Conservation (phyloP, 129 eudicot genomes). For the Ambrosia artemisiifolia region DNA sequence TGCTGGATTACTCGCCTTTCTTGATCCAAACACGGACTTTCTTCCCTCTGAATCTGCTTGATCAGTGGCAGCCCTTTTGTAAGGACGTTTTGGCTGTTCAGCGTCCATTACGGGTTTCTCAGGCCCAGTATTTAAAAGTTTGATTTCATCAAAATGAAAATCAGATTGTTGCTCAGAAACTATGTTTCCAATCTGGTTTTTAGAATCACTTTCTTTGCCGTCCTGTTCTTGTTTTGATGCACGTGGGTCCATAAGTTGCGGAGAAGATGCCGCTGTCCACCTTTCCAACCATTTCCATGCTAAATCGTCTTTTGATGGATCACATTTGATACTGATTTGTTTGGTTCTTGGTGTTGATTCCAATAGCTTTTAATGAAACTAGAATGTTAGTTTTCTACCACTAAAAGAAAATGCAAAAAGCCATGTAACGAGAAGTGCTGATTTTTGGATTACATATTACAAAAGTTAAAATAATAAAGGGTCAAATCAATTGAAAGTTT, state of each 20-base stretch:
- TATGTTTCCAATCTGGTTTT: slow-evolving; percentile 19
- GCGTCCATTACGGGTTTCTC: slow-evolving; percentile 29
- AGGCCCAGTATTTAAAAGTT: background rate
- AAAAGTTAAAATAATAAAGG: background rate
- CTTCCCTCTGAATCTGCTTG: slow-evolving; percentile 60
- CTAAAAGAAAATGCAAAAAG: background rate
- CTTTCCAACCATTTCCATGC: slow-evolving; percentile 92
- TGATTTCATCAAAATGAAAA: background rate
- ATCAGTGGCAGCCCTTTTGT: slow-evolving; percentile 44
- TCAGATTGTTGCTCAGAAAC: slow-evolving; percentile 7
- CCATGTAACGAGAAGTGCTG: too few species aligned
- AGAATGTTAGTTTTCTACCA: background rate
- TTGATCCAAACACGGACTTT: slow-evolving; percentile 49
- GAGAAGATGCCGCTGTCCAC: slow-evolving; percentile 67
- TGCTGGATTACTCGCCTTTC: slow-evolving; percentile 70
- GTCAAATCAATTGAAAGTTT: background rate
- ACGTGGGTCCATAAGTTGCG: slow-evolving; percentile 26
- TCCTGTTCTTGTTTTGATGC: slow-evolving; percentile 29
- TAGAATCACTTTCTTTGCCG: slow-evolving; percentile 12
- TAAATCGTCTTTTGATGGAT: slow-evolving; percentile 49
- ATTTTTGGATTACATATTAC: too few species aligned
- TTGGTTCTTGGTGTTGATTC: slow-evolving; percentile 61
- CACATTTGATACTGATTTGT: slow-evolving; percentile 57
- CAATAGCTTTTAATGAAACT: slow-evolving; percentile 47
- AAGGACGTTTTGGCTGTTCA: slow-evolving; percentile 37